Conservation (phyloP, 441 rosid genomes). For the Populus hybrid region DNA sequence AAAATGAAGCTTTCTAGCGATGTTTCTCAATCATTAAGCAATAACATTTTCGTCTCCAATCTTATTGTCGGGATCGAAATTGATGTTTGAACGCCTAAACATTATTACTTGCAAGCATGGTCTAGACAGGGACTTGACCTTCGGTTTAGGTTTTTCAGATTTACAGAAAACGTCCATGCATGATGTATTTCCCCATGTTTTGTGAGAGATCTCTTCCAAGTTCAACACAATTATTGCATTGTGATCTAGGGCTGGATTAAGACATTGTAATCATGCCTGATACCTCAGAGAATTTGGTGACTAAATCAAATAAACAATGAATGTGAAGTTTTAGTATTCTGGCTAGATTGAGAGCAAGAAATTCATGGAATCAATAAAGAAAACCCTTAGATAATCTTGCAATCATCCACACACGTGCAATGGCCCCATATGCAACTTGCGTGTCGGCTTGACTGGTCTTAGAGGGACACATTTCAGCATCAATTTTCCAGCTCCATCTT, state of each 20-base stretch:
- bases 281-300: not conserved
- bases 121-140: not conserved
- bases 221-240: not conserved
- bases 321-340: conserved; percentile 4
- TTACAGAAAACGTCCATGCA: not conserved
- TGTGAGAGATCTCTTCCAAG: not conserved
- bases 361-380: not conserved
- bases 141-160: not conserved
- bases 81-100: conserved; percentile 43
- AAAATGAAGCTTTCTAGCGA: conserved; percentile 33
- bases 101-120: not conserved
- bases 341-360: conserved; percentile 18
- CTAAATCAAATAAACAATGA: not conserved
- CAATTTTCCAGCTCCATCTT: conserved; percentile 27
- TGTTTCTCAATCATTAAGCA: conserved; percentile 48
- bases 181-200: not conserved
- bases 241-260: not conserved
- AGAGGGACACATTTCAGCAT: conserved; percentile 17
- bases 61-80: conserved; percentile 37
- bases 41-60: conserved; percentile 36
- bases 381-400: conserved; percentile 25
- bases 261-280: conserved; percentile 5
- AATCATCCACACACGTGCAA: conserved; percentile 46
- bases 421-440: conserved; percentile 47
- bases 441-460: conserved; percentile 61